Percentiles rank a stretch among this genome's conserved stretches.
phyloP scores from a whole-genome alignment of 2,329 filamentous ascomycete species.

The Colletotrichum destructivum region DNA sequence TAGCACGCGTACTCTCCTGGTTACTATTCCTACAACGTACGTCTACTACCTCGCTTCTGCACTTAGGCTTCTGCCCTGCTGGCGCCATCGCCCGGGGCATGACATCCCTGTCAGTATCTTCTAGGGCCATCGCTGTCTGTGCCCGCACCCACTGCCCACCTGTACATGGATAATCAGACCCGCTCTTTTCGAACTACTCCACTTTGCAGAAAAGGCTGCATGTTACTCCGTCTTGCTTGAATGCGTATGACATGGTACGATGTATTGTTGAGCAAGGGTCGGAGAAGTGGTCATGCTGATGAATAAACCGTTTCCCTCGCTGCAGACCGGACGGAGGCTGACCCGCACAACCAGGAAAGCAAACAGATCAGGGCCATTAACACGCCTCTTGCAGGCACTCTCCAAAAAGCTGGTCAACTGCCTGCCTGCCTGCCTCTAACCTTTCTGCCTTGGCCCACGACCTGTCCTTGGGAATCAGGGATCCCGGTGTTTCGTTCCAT shows the following conservation, averaged over 20 bases:
- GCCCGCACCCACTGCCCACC: slow-evolving; percentile 21
- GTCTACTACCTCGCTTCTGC: not conserved
- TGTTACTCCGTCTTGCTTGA: slow-evolving; percentile 1
- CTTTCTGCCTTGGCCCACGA: not conserved
- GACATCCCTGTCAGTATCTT: slow-evolving; percentile 19
- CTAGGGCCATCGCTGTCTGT: slow-evolving; percentile 28
- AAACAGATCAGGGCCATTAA: not conserved
- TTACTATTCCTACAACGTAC: not conserved
- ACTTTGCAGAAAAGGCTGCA: slow-evolving; percentile 31
- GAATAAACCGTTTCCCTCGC: slow-evolving; percentile 14
- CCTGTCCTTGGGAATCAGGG: slow-evolving; percentile 7
- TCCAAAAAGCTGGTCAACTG: not conserved
- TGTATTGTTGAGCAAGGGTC: slow-evolving; percentile 16
- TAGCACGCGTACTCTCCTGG: not conserved
- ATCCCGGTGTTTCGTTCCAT: slow-evolving; percentile 12
- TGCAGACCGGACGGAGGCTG: not conserved
- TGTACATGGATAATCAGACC: slow-evolving; percentile 5
- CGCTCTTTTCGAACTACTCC: slow-evolving; percentile 17
- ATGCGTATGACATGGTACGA: too few relatives aligned
- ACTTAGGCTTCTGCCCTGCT: slow-evolving; percentile 4
- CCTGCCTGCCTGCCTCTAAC: not conserved
- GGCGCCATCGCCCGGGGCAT: not conserved
- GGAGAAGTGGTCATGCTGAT: slow-evolving; percentile 24
- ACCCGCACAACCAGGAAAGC: not conserved
- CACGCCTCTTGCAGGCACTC: not conserved